Percentiles rank a stretch among this genome's conserved stretches.
These are phyloP conservation scores for Plasmodium knowlesi DNA, from an alignment of 169 alveolate species.

Conservation along the genomic window DNA sequence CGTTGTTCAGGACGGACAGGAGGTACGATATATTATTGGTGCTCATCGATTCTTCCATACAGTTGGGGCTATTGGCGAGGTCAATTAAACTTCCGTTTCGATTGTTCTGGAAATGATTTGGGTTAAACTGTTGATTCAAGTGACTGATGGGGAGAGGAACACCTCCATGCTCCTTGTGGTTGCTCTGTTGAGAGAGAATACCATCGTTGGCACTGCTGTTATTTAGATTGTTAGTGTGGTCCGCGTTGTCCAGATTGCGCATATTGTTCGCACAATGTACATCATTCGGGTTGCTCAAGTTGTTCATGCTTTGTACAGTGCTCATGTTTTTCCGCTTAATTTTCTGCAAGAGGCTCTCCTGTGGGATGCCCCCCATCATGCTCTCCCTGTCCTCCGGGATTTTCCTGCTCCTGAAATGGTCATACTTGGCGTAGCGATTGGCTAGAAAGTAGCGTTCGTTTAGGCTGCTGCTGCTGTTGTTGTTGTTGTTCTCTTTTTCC, in stretches of 20 bases:
- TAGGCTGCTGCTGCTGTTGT: neutral
- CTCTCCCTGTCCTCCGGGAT: neutral
- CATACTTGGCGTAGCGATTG: neutral
- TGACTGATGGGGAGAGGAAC: neutral
- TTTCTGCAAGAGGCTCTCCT: constrained; percentile 50
- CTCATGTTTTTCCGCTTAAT: constrained; percentile 16
- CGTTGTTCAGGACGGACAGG: neutral
- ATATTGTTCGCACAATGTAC: neutral
- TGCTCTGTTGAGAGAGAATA: neutral
- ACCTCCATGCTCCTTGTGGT: neutral
- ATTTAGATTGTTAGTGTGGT: neutral
- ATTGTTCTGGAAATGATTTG: neutral
- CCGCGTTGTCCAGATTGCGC: neutral
- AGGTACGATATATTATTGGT: neutral
- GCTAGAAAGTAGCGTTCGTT: neutral
- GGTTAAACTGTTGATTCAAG: neutral
- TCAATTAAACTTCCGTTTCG: neutral
- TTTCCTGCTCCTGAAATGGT: neutral
- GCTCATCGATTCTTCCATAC: neutral
- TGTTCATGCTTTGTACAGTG: neutral
- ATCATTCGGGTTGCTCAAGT: neutral
- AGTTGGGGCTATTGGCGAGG: neutral
- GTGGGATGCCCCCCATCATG: neutral
- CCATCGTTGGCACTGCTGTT: neutral
- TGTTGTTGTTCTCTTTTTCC: neutral